Conservation (phyloP, 2,329 filamentous ascomycete species). For the Diaporthe australafricana region DNA sequence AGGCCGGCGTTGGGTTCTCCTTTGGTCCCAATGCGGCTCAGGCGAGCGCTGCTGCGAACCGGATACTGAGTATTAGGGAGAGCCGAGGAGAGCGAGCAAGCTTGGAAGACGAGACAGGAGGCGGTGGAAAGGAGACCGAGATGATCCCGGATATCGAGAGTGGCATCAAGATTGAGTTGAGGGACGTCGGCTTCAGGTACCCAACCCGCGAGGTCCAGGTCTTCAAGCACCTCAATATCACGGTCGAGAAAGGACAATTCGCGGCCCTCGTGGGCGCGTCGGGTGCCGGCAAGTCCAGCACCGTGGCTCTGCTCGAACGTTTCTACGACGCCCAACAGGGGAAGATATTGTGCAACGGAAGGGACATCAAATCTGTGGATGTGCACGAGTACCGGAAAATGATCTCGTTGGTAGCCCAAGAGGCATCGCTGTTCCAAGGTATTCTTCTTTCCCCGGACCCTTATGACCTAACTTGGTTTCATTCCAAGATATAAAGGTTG, state of each 20-base stretch:
- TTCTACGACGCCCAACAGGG: slow-evolving; percentile 79
- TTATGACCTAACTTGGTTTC: too few relatives aligned
- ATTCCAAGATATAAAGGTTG: neutral
- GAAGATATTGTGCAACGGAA: slow-evolving; percentile 71
- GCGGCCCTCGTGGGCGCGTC: slow-evolving; percentile 77
- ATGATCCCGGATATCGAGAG: slow-evolving; percentile 58
- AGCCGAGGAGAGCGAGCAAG: slow-evolving; percentile 38
- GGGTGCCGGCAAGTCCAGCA: slow-evolving; percentile 79
- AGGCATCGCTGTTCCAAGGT: slow-evolving; percentile 78
- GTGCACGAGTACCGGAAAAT: slow-evolving; percentile 71
- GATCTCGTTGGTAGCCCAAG: slow-evolving; percentile 79
- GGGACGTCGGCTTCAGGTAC: slow-evolving; percentile 70
- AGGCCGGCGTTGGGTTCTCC: slow-evolving; percentile 74
- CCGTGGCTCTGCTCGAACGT: slow-evolving; percentile 73
- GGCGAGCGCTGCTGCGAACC: slow-evolving; percentile 68
- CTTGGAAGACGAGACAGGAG: neutral
- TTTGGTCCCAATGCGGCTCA: slow-evolving; percentile 75
- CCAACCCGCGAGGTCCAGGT: slow-evolving; percentile 67
- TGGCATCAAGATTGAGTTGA: slow-evolving; percentile 67
- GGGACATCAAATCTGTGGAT: slow-evolving; percentile 69
- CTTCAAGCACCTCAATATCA: slow-evolving; percentile 71
- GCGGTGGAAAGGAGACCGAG: slow-evolving; percentile 45
- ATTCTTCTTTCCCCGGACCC: slow-evolving; percentile 39
- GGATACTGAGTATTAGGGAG: slow-evolving; percentile 66
- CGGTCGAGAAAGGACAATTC: slow-evolving; percentile 76